Conservation (phyloP, 2,329 filamentous ascomycete species). For the Cordyceps militaris region DNA sequence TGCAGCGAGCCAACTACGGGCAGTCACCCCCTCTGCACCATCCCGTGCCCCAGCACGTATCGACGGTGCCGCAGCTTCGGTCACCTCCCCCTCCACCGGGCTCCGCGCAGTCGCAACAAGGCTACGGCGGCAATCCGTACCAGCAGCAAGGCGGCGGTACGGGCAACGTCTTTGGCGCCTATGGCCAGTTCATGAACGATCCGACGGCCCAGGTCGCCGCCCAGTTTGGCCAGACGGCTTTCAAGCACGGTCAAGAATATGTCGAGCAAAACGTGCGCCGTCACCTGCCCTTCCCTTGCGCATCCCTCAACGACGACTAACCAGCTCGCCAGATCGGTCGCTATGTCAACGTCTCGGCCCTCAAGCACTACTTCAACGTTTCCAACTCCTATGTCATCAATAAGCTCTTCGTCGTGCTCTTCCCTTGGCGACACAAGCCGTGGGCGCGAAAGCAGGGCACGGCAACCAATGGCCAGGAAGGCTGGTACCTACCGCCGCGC, state of each 20-base stretch:
- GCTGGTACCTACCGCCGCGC: slow-evolving; percentile 80
- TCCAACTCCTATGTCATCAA: slow-evolving; percentile 94
- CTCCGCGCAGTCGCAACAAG: slow-evolving; percentile 59
- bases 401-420: slow-evolving; percentile 88
- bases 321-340: slow-evolving; percentile 34
- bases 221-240: slow-evolving; percentile 86
- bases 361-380: slow-evolving; percentile 99
- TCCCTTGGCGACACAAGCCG: slow-evolving; percentile 95
- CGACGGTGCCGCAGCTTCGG: slow-evolving; percentile 91
- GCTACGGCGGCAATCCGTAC: slow-evolving; percentile 65
- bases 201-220: slow-evolving; percentile 91
- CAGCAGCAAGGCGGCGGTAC: slow-evolving; percentile 53
- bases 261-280: slow-evolving; percentile 82
- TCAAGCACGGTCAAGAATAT: slow-evolving; percentile 88
- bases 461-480: slow-evolving; percentile 61
- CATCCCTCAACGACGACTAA: not conserved
- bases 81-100: slow-evolving; percentile 79
- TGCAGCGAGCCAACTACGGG: slow-evolving; percentile 82
- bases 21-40: slow-evolving; percentile 94
- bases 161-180: slow-evolving; percentile 59
- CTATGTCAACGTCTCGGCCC: slow-evolving; percentile 84
- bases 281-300: not conserved
- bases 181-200: slow-evolving; percentile 92
- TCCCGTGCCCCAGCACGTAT: slow-evolving; percentile 96
- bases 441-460: slow-evolving; percentile 88